A percentile compares a stretch with the other conserved stretches of the same genome.
phyloP scores from a whole-genome alignment of 1,284 basidiomycete species.

The Ustilago trichophora region DNA sequence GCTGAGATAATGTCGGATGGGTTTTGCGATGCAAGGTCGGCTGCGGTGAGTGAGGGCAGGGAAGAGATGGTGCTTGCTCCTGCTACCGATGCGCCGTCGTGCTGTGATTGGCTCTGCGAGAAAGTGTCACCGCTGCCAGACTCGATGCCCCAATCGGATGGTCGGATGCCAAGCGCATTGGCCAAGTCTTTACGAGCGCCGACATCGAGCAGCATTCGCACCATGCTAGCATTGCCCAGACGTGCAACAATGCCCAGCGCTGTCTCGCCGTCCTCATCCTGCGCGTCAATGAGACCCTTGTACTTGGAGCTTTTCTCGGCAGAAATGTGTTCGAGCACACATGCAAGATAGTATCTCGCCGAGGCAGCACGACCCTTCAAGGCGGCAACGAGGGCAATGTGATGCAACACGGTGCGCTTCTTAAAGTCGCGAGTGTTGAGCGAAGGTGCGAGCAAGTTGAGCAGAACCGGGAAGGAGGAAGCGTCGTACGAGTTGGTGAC shows the following conservation, averaged over 20 bases:
- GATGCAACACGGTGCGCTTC: constrained; percentile 91
- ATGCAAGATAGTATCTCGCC: constrained; percentile 91
- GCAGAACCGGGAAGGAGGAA: constrained; percentile 75
- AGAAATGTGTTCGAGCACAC: constrained; percentile 77
- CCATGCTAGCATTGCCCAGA: constrained; percentile 87
- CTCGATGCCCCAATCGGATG: constrained; percentile 80
- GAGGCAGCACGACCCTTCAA: constrained; percentile 84
- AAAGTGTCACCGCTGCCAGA: too few relatives aligned
- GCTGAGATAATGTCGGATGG: constrained; percentile 74
- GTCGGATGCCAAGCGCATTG: constrained; percentile 93
- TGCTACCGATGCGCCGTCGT: constrained; percentile 20
- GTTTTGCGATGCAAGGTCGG: constrained; percentile 53
- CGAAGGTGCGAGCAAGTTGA: constrained; percentile 74
- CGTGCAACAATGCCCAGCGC: constrained; percentile 93
- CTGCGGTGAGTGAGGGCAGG: constrained; percentile 32
- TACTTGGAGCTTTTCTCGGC: constrained; percentile 65
- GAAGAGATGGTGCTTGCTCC: constrained; percentile 31
- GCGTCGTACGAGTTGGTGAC: constrained; percentile 86
- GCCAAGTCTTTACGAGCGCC: constrained; percentile 88
- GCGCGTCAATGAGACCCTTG: constrained; percentile 82
- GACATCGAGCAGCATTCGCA: constrained; percentile 87
- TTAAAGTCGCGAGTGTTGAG: constrained; percentile 90
- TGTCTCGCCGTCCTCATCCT: constrained; percentile 96
- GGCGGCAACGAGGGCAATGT: constrained; percentile 88
- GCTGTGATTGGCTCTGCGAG: constrained; percentile 11